Percentiles rank a stretch among this genome's conserved stretches.
These are phyloP conservation scores for Ophiostoma tasmaniense DNA, from an alignment of 2,329 filamentous ascomycete species.

Conservation along the genomic window DNA sequence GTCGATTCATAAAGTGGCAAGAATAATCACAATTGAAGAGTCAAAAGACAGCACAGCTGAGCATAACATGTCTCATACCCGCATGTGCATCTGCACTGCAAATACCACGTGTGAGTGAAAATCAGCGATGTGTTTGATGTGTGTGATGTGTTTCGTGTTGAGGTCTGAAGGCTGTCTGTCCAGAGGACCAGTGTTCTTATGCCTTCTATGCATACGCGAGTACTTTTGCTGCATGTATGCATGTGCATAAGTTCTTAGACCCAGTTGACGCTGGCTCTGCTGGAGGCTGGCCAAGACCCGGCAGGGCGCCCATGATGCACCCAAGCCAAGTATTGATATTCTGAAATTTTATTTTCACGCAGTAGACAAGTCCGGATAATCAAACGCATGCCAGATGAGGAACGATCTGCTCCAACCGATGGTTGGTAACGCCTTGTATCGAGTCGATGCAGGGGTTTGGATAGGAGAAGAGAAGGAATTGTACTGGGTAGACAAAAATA, in stretches of 20 bases:
- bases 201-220: neutral
- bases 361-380: neutral
- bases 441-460: neutral
- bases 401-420: conserved; percentile 5
- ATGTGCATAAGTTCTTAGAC: neutral
- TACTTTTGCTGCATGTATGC: neutral
- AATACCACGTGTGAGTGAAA: neutral
- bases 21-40: no score
- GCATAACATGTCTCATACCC: neutral
- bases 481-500: neutral
- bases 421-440: neutral
- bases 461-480: neutral
- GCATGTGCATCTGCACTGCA: neutral
- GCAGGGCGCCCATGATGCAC: neutral
- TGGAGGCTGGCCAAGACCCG: neutral
- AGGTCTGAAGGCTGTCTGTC: neutral
- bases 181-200: neutral
- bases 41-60: neutral
- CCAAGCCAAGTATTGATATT: neutral
- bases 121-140: neutral
- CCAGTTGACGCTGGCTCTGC: neutral
- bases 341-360: no score
- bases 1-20: no score
- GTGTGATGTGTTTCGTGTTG: neutral
- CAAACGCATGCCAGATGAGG: conserved; percentile 1